A percentile compares a stretch with the other conserved stretches of the same genome.
Evolutionary conservation across 371 early-diverging fungal genomes (phyloP).

Genomic region (Blyttiomyces sp.): DNA sequence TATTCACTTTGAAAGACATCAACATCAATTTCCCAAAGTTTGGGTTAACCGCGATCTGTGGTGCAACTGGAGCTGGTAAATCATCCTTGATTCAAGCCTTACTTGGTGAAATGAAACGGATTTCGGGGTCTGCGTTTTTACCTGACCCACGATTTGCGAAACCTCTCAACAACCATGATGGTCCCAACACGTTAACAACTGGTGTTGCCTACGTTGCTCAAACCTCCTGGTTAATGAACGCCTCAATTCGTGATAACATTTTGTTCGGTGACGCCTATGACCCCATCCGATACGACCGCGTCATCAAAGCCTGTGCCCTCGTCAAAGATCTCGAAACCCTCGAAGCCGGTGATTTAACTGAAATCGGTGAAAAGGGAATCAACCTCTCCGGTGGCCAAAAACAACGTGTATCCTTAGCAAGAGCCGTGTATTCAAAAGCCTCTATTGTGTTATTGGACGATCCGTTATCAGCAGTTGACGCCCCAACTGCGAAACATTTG

Average conservation of each 20-base stretch:
- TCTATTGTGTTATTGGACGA: slow-evolving; percentile 33
- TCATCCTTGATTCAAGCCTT: slow-evolving; percentile 28
- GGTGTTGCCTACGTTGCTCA: slow-evolving; percentile 48
- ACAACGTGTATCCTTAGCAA: slow-evolving; percentile 30
- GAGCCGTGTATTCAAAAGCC: slow-evolving; percentile 30
- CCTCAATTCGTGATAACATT: slow-evolving; percentile 35
- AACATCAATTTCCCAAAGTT: slow-evolving; percentile 24
- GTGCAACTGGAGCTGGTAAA: slow-evolving; percentile 36
- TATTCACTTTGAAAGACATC: slow-evolving; percentile 10
- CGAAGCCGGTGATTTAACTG: slow-evolving; percentile 76
- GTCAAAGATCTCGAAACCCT: slow-evolving; percentile 66
- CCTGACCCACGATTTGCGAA: slow-evolving; percentile 1
- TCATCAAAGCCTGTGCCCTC: slow-evolving; percentile 19
- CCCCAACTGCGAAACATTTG: slow-evolving; percentile 83
- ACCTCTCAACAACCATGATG: not conserved
- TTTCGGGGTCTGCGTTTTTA: slow-evolving; percentile 24
- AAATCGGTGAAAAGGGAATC: slow-evolving; percentile 75
- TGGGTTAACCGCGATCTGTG: slow-evolving; percentile 25
- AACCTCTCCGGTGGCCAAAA: slow-evolving; percentile 42
- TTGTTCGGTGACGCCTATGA: slow-evolving; percentile 50
- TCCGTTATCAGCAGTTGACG: slow-evolving; percentile 66
- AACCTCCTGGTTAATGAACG: slow-evolving; percentile 46
- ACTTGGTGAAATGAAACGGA: slow-evolving; percentile 33
- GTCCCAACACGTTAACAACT: not conserved
- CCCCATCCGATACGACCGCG: slow-evolving; percentile 28